Base-by-base conservation (phyloP, 805 yeast species). In the Ogataea wickerhamii region DNA sequence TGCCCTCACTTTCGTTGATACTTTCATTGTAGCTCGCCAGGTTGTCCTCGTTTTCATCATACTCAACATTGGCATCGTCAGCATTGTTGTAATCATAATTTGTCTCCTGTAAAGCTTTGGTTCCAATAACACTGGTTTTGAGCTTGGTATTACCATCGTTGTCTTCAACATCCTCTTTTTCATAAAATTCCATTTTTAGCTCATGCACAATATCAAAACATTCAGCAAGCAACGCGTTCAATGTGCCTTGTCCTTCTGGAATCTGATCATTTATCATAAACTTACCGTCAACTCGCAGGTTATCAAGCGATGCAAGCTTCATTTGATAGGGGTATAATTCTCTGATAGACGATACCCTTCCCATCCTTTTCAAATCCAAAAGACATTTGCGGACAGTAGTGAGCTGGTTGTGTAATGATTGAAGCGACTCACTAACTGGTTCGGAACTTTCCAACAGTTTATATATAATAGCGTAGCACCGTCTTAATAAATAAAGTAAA, bases 181-280 rank as follows among this genome's bases (percentile, higher is more conserved):
- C 89, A 51, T 84, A 88, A 36, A 84, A 74, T 56, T 88, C 95
- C 24, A 86, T 80, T 56, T 87, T 84, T 60, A 93, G 70, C 65
- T 93, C 98, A 56, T 91, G 93, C 32, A 86, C 72, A 41, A 91
- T 82, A 60, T 93, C 98, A 59, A 87, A 93, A 61, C 98, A 91
- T 58, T 89, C 97, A 3, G 95, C 93, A 35, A 91, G 68, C 40
- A 91, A 65, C 1, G 95, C 95, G 60, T 80, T 88, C 46, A 93
- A 69, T n/a, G 95, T 79, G 5, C 97, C 98, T 63, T 93, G 99
- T 10, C 99, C 99, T 59, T 93, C 98, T 2, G 99, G 99, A 29
- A 93, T 83, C 47, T 87, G 85, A 36, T 80, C 86, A 44, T 85
- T 87, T 32, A 87, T 83, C 55, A 84, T 78, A 54, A 93, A 93